phyloP scores from a whole-genome alignment of 169 alveolate species.

The Plasmodium chabaudi region DNA sequence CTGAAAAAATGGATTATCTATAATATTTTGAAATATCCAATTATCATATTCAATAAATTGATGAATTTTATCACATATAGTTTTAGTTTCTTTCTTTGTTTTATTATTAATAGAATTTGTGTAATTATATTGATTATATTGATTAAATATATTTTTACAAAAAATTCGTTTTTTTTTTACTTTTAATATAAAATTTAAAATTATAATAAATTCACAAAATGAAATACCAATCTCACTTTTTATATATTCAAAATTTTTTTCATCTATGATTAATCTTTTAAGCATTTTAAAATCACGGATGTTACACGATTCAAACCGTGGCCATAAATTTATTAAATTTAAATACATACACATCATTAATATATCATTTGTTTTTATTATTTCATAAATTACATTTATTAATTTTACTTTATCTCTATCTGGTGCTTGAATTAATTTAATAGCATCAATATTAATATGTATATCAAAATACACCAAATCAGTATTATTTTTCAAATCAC shows the following conservation, averaged over 20 bases:
- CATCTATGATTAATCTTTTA: conserved; percentile 27
- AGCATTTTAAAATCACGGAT: conserved; percentile 24
- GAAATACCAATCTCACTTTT: conserved; percentile 62
- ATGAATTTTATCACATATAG: conserved; percentile 77
- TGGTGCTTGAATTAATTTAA: conserved; percentile 23
- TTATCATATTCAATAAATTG: conserved; percentile 79
- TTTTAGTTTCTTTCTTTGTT: conserved; percentile 39
- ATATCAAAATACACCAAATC: conserved; percentile 32
- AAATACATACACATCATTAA: conserved; percentile 52
- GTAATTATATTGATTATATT: conserved; percentile 6
- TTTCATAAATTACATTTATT: conserved; percentile 30
- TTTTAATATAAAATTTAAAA: conserved; percentile 32
- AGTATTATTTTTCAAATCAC: neutral
- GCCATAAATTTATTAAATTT: conserved; percentile 36
- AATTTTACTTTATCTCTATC: conserved; percentile 52
- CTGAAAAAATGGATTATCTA: conserved; percentile 90
- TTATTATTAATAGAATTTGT: conserved; percentile 6
- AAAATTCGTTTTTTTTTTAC: conserved; percentile 65
- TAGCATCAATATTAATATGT: conserved; percentile 47
- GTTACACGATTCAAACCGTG: conserved; percentile 40
- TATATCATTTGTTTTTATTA: conserved; percentile 47
- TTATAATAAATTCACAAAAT: conserved; percentile 40
- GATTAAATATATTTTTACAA: conserved; percentile 60
- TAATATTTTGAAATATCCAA: conserved; percentile 81
- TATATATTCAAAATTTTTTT: conserved; percentile 33